Evolutionary conservation across 1,284 basidiomycete species (phyloP).

Genomic region (Stygiomarasmius scandens): DNA sequence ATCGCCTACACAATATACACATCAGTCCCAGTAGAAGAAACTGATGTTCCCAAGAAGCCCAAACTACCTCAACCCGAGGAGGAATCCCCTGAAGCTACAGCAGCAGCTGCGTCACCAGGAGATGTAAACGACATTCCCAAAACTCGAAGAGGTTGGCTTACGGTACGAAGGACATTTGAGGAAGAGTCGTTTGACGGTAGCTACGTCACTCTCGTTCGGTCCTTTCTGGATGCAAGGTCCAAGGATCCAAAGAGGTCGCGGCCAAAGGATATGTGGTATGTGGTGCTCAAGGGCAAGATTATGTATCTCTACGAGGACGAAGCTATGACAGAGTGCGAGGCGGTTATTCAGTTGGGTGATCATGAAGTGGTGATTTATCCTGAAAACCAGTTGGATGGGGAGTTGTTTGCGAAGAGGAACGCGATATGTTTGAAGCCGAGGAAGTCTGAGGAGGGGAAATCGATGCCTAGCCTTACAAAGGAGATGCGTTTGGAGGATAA

Average conservation of each 20-base stretch:
- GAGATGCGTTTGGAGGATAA: slow-evolving; percentile 50
- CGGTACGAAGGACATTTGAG: slow-evolving; percentile 80
- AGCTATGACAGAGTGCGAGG: slow-evolving; percentile 83
- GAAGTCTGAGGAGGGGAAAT: slow-evolving; percentile 31
- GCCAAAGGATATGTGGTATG: slow-evolving; percentile 89
- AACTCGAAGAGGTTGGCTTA: slow-evolving; percentile 83
- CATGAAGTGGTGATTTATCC: slow-evolving; percentile 79
- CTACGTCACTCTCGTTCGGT: slow-evolving; percentile 71
- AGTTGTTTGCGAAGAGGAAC: slow-evolving; percentile 87
- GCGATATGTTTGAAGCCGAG: slow-evolving; percentile 78
- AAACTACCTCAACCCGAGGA: slow-evolving; percentile 31
- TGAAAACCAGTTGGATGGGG: slow-evolving; percentile 75
- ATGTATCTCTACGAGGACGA: slow-evolving; percentile 93
- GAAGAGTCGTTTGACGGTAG: slow-evolving; percentile 60
- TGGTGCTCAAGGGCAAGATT: slow-evolving; percentile 85
- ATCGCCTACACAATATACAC: slow-evolving; percentile 73
- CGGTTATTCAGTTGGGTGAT: slow-evolving; percentile 77
- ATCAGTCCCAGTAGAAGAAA: slow-evolving; percentile 72
- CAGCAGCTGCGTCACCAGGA: slow-evolving; percentile 24
- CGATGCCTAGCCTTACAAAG: slow-evolving; percentile 54
- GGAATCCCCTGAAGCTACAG: slow-evolving; percentile 29
- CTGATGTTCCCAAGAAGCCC: slow-evolving; percentile 45
- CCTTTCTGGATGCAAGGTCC: slow-evolving; percentile 73
- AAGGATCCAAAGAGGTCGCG: slow-evolving; percentile 78
- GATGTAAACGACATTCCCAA: slow-evolving; percentile 61